Conservation (phyloP, 257 asterid genomes). For the Leonotis leonurus region DNA sequence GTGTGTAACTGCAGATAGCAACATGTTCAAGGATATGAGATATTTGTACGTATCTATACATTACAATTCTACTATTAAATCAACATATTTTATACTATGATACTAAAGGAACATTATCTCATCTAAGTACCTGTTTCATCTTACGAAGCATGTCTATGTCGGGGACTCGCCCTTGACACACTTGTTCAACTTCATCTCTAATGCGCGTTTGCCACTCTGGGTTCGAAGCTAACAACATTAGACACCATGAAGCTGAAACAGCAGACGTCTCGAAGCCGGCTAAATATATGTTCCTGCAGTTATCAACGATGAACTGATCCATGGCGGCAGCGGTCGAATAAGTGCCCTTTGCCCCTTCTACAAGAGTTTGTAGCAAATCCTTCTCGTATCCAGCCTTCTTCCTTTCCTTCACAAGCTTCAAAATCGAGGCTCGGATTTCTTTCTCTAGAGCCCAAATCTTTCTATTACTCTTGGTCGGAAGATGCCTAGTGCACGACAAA, state of each 20-base stretch:
- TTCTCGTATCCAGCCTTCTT: constrained; percentile 24
- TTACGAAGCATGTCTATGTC: constrained; percentile 36
- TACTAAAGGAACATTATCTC: neutral
- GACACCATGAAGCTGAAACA: constrained; percentile 39
- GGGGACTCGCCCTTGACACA: constrained; percentile 31
- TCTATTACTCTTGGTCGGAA: constrained; percentile 45
- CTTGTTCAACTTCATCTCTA: constrained; percentile 28
- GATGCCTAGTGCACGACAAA: constrained; percentile 20
- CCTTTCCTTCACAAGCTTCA: constrained; percentile 33
- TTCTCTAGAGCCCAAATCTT: constrained; percentile 39
- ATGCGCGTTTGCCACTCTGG: constrained; percentile 42
- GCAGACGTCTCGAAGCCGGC: constrained; percentile 48
- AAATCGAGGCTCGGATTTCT: constrained; percentile 34
- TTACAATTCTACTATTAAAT: no score
- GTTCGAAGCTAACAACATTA: constrained; percentile 42
- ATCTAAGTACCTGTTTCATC: constrained; percentile 38
- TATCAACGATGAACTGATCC: constrained; percentile 40
- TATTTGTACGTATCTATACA: no score
- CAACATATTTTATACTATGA: no score
- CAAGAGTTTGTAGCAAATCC: constrained; percentile 35
- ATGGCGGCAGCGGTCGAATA: constrained; percentile 6
- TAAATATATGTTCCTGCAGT: constrained; percentile 41
- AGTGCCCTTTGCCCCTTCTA: constrained; percentile 28
- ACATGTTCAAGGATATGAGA: neutral
- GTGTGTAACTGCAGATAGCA: neutral